Conservation (phyloP, 805 yeast species). For the Hemisphaericaspora nanyangensis region DNA sequence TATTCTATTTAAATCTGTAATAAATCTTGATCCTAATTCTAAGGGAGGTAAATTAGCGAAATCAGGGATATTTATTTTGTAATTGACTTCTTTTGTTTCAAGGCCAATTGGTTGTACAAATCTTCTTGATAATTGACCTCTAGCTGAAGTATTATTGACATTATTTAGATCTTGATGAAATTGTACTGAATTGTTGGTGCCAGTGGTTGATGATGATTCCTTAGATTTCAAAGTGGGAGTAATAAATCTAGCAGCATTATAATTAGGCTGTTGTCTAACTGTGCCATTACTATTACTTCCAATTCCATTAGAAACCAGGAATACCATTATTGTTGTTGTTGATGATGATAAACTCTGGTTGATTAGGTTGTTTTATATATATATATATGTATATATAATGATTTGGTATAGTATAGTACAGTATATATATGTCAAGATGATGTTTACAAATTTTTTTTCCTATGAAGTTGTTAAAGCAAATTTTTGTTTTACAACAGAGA, state of each 20-base stretch:
- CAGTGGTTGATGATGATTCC: constrained; percentile 16
- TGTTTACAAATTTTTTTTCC: background rate
- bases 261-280: constrained; percentile 1
- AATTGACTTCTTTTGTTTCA: constrained; percentile 38
- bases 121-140: constrained; percentile 24
- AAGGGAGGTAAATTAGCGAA: constrained; percentile 49
- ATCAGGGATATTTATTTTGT: constrained; percentile 45
- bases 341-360: background rate
- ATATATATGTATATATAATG: no score
- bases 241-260: constrained; percentile 24
- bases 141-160: constrained; percentile 14
- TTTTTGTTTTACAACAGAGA: no score
- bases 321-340: constrained; percentile 2
- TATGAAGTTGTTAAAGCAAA: no score
- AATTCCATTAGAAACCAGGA: constrained; percentile 6
- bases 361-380: no score
- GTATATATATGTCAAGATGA: background rate
- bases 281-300: constrained; percentile 5
- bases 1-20: constrained; percentile 53
- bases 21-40: constrained; percentile 60
- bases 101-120: constrained; percentile 30
- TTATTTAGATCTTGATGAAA: constrained; percentile 28
- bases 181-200: constrained; percentile 23
- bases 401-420: no score
- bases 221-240: constrained; percentile 28